Percentiles rank a stretch among this genome's conserved stretches.
Conservation (phyloP, 2,329 filamentous ascomycete genomes). For the Diplocarpon mali region DNA sequence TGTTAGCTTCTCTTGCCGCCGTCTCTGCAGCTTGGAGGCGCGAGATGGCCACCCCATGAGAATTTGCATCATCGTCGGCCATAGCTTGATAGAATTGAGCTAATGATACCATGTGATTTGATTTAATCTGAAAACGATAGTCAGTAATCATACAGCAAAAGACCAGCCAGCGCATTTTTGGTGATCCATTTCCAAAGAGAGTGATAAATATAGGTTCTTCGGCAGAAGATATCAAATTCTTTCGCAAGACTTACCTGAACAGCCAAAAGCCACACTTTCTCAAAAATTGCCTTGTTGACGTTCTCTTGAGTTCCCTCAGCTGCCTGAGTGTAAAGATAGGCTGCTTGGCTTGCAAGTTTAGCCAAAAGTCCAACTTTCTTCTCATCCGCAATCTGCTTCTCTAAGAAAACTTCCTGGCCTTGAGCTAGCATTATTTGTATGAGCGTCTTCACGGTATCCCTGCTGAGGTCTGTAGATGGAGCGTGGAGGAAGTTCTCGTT, state of each 20-base stretch:
- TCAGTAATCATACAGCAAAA: no score
- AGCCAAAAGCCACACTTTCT: slow-evolving; percentile 83
- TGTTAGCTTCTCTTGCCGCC: slow-evolving; percentile 67
- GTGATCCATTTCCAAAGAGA: neutral
- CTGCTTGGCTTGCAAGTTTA: slow-evolving; percentile 85
- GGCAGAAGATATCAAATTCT: no score
- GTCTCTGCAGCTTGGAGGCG: slow-evolving; percentile 72
- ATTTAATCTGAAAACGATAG: slow-evolving; percentile 51
- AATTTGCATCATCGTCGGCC: slow-evolving; percentile 79
- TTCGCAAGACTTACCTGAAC: slow-evolving; percentile 49
- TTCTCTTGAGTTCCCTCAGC: slow-evolving; percentile 88
- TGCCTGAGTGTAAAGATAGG: slow-evolving; percentile 77
- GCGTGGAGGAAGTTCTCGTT: slow-evolving; percentile 99
- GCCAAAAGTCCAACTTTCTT: slow-evolving; percentile 90
- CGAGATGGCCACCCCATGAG: slow-evolving; percentile 75
- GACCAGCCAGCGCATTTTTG: neutral
- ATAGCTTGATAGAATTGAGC: slow-evolving; percentile 91
- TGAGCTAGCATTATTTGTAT: slow-evolving; percentile 92
- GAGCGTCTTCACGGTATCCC: slow-evolving; percentile 90
- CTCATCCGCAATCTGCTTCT: slow-evolving; percentile 85
- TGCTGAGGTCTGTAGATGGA: slow-evolving; percentile 87
- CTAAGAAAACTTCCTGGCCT: slow-evolving; percentile 92
- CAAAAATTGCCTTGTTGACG: slow-evolving; percentile 81
- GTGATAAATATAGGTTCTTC: no score
- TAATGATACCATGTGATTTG: slow-evolving; percentile 69